Evolutionary conservation across 148 eudicot species (phyloP), one percentile per base, ranked within the genome.

Genomic region (Nepenthes gracilis): DNA sequence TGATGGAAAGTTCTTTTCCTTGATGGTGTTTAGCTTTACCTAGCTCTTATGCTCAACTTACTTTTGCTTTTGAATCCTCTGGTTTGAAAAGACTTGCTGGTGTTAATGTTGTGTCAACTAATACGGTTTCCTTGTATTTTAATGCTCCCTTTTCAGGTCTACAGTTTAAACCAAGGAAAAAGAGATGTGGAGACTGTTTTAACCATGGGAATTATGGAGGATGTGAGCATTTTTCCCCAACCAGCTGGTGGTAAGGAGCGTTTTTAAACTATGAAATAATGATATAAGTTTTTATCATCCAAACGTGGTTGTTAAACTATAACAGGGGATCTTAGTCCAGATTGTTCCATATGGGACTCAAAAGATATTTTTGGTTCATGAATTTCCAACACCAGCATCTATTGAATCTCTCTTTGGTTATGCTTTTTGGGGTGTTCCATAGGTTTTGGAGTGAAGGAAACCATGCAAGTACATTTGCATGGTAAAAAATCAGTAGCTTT

Each of bases 171-270:
- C 89, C 99, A 94, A 77, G 99, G 95, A 43, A 94, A 85, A 81
- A 81, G 97, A 74, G 99, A 94, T 70, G 97, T 85, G 7, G 99
- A 94, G 47, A 94, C 97, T 57, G 75, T 94, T 48, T 69, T 89
- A 70, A 82, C 97, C 5, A 94, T 89, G 99, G 99, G 99, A 70
- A 78, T 84, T 40, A 93, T 93, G 99, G 99, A 93, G 63, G 99
- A 93, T 81, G 95, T 86, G 60, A 93, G 92, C 70, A 89, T 93
- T 65, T 81, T 93, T 60, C 96, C 99, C 47, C 99, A 93, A 79
- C 99, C 99, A 66, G 96, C 99, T 55, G 96, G 97, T 75, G 99
- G 98, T 93, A 76, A 64, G 61, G 54, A 57, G 36, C 56, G 15
- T 5, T 40, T 40, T 40, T 40, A 40, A 3, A 40, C 45, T 8